These are phyloP conservation scores for Daldinia sp. DNA, from an alignment of 2,329 filamentous ascomycete genomes.

Conservation along the genomic window DNA sequence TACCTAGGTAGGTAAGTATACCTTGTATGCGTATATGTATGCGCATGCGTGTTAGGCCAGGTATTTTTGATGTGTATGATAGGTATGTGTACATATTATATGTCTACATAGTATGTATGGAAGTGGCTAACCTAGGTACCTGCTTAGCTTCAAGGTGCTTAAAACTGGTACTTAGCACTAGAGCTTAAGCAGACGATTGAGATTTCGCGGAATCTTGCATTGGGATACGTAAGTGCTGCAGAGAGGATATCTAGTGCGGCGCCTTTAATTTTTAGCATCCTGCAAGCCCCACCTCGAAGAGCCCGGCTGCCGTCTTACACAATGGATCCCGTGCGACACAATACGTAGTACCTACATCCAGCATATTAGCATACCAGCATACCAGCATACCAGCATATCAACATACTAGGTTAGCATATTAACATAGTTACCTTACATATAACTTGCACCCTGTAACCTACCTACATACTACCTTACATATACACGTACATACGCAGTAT, in stretches of 20 bases:
- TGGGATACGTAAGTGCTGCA: constrained; percentile 45
- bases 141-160: background rate
- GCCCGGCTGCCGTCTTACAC: constrained; percentile 37
- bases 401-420: too few species aligned
- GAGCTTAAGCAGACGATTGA: constrained; percentile 33
- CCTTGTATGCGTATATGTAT: background rate
- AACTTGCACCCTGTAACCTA: background rate
- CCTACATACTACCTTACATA: constrained; percentile 3
- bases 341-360: constrained; percentile 4
- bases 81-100: too few species aligned
- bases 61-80: too few species aligned
- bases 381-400: too few species aligned
- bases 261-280: constrained; percentile 31
- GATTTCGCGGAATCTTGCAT: constrained; percentile 48
- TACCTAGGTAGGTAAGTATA: too few species aligned
- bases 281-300: constrained; percentile 36
- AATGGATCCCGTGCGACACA: constrained; percentile 6
- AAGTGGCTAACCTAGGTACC: background rate
- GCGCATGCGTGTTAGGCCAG: background rate
- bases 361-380: constrained; percentile 4
- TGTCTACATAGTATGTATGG: too few species aligned
- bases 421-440: background rate
- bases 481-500: background rate
- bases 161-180: too few species aligned
- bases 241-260: constrained; percentile 37